Percentiles rank a stretch among this genome's conserved stretches.
phyloP scores from a whole-genome alignment of 1,139 yeast species.

The Suhomyces yuchorum region DNA sequence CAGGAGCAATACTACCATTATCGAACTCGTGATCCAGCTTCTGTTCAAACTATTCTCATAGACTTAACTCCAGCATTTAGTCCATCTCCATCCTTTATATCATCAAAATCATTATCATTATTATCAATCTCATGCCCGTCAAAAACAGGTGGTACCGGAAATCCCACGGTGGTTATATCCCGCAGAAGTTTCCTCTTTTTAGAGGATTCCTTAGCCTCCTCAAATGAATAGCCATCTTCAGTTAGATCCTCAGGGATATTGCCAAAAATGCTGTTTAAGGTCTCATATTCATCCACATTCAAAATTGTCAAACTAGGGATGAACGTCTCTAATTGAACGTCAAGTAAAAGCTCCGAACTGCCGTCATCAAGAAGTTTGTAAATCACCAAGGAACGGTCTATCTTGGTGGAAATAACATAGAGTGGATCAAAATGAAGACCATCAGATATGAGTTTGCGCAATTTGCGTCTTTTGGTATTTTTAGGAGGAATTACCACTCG shows the following conservation, averaged over 20 bases:
- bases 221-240: neutral
- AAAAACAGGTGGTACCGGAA: neutral
- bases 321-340: constrained; percentile 13
- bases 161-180: constrained; percentile 1
- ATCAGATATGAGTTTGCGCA: constrained; percentile 5
- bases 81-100: constrained; percentile 7
- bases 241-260: constrained; percentile 5
- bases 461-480: constrained; percentile 9
- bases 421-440: constrained; percentile 27
- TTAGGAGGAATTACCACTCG: constrained; percentile 16
- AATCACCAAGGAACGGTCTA: constrained; percentile 27
- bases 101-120: constrained; percentile 7
- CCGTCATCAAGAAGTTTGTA: constrained; percentile 29
- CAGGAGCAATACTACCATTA: neutral
- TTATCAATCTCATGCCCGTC: constrained; percentile 1
- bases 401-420: constrained; percentile 26
- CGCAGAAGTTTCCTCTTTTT: constrained; percentile 10
- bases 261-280: constrained; percentile 16
- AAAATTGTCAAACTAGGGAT: constrained; percentile 14
- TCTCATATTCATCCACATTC: constrained; percentile 15
- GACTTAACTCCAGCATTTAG: constrained; percentile 11
- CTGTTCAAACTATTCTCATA: constrained; percentile 5
- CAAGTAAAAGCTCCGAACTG: constrained; percentile 16
- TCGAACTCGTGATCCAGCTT: neutral
- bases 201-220: constrained; percentile 4